phyloP scores from a whole-genome alignment of 352 stramenopile species.

The Halophytophthora batemanensis region DNA sequence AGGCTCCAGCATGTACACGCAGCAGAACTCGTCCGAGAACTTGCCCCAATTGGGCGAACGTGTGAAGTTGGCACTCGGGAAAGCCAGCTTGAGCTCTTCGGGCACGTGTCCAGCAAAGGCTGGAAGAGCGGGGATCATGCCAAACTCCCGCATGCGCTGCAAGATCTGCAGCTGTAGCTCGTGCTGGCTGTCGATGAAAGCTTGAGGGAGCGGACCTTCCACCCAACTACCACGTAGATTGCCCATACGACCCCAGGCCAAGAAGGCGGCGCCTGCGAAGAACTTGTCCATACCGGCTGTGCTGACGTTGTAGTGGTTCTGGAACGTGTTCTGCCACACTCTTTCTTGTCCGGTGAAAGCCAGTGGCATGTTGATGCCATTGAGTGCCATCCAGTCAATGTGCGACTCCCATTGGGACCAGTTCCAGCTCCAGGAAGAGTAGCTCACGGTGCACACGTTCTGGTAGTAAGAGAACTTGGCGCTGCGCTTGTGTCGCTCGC shows the following conservation, averaged over 20 bases:
- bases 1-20: conserved; percentile 79
- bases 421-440: conserved; percentile 87
- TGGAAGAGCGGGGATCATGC: conserved; percentile 89
- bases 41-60: conserved; percentile 77
- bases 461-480: conserved; percentile 89
- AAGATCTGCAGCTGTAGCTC: conserved; percentile 79
- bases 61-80: conserved; percentile 74
- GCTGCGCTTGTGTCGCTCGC: conserved; percentile 47
- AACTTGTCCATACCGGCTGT: conserved; percentile 81
- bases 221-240: conserved; percentile 87
- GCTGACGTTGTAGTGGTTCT: conserved; percentile 73
- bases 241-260: conserved; percentile 89
- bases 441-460: conserved; percentile 92
- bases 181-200: conserved; percentile 84
- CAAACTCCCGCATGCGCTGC: conserved; percentile 79
- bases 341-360: conserved; percentile 90
- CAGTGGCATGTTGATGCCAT: conserved; percentile 91
- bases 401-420: conserved; percentile 88
- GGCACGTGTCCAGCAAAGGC: conserved; percentile 89
- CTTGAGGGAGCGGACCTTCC: conserved; percentile 74
- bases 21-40: conserved; percentile 81
- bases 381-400: conserved; percentile 93
- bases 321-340: conserved; percentile 86
- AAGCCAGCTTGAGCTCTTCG: conserved; percentile 70
- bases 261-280: conserved; percentile 85